A percentile compares a stretch with the other conserved stretches of the same genome.
Evolutionary conservation across 495 filamentous ascomycete genomes (phyloP).

Genomic region (Pyronema domesticum): DNA sequence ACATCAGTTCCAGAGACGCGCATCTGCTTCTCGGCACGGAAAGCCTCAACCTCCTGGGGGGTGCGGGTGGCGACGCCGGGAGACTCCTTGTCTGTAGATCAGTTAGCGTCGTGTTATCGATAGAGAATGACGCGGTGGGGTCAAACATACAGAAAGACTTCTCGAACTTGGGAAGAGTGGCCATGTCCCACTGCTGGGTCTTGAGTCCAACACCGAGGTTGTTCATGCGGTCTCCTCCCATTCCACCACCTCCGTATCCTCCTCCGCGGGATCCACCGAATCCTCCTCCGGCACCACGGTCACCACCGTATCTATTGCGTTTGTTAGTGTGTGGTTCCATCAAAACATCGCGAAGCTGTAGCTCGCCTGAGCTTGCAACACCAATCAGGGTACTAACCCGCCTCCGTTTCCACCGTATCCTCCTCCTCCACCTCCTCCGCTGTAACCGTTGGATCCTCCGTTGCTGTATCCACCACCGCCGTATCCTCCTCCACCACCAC

Average conservation of each 20-base stretch:
- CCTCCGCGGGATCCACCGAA: slow-evolving; percentile 27
- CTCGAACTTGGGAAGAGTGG: slow-evolving; percentile 80
- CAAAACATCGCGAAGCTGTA: not conserved
- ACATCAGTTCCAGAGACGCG: slow-evolving; percentile 57
- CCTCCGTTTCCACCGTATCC: slow-evolving; percentile 25
- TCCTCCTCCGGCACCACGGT: slow-evolving; percentile 9
- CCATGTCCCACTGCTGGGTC: slow-evolving; percentile 69
- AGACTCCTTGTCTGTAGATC: slow-evolving; percentile 58
- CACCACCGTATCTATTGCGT: not conserved
- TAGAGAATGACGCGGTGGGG: not conserved
- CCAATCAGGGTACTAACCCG: slow-evolving; percentile 13
- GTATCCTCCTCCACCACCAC: slow-evolving; percentile 25
- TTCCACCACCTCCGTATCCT: slow-evolving; percentile 33
- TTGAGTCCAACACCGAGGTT: slow-evolving; percentile 72
- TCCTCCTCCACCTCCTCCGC: slow-evolving; percentile 23
- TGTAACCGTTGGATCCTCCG: slow-evolving; percentile 31
- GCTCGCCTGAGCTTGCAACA: not conserved
- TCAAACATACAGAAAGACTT: slow-evolving; percentile 58
- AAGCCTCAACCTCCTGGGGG: slow-evolving; percentile 63
- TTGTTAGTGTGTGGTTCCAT: not conserved
- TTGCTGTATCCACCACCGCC: slow-evolving; percentile 18
- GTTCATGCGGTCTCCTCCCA: slow-evolving; percentile 80
- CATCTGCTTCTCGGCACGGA: slow-evolving; percentile 66
- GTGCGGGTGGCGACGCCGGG: slow-evolving; percentile 56
- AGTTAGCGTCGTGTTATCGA: not conserved